Base-by-base conservation (phyloP, 75 land plant genomes). In the Sequoia sempervirens region DNA sequence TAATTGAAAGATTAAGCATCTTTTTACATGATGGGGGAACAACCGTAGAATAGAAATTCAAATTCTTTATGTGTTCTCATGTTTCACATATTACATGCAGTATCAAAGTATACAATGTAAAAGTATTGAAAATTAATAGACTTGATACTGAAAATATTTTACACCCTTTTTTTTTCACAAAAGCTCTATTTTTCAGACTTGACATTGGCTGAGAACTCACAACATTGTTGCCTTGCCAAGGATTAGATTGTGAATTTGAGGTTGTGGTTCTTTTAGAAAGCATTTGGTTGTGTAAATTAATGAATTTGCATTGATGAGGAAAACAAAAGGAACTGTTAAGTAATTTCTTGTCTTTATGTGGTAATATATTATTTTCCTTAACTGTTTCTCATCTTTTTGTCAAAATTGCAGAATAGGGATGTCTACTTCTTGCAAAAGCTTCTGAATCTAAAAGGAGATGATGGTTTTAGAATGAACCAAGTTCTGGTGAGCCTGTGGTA, bases 391-490 rank as follows among this genome's bases (percentile, higher is more conserved):
- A 52, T 84, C 34, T 66, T 28, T 50, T 50, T 46, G 36, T 40
- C 50, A 43, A 83, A 70, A 69, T 82, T 92, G 53, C 89, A 96
- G 98, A 83, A 83, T 75, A 89, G 88, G 85, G 99, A 97, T 85
- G n/a, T 86, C 81, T 96, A 95, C 88, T 93, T 94, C 73, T 36
- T 97, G 80, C 87, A 94, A 82, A 97, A 97, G 92, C 90, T 97
- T 20, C 83, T 93, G 84, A 89, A 91, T 75, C 84, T 96, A 82
- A 89, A 87, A 84, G 91, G 92, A 47, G 91, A 94, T 79, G 99
- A 97, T 92, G 99, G 98, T 14, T 97, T 93, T 68, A 83, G 75
- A 45, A 89, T 97, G 92, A 97, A 97, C 88, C 88, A 87, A 86
- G 94, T 97, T 47, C 88, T 97, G 34, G 89, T 94, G 36, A 79